Evolutionary conservation across 768 basidiomycete species (phyloP), one percentile per base, ranked within the genome.

Genomic region (Mrakia gelida): DNA sequence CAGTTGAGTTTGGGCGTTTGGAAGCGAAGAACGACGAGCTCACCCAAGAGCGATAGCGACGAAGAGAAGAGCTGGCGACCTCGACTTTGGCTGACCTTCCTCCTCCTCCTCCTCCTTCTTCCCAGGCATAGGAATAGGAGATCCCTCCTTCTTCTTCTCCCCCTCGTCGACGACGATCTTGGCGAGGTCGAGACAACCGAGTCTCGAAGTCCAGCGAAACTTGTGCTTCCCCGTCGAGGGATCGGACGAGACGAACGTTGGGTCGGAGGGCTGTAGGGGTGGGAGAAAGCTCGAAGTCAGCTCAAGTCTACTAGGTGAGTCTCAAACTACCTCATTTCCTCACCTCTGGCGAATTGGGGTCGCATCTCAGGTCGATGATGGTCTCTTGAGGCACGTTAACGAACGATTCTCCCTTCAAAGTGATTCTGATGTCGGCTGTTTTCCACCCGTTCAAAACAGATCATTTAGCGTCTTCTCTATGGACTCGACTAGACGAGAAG

Each of bases 341-440:
- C 54, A 73, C 71, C 71, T 73, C 71, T 18, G 71, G 71, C 1
- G 71, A 49, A 1, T 52, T 26, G 6, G 30, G 52, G 34, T 73
- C 71, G 71, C 71, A 73, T 34, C 34, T 21, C 28, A 73, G 52
- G 8, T 16, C 21, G 52, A 73, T 32, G 23, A 32, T 34, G 13
- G 54, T 34, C 54, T 15, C 15, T 30, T 73, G 71, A 15, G 32
- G n/a, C 3, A 28, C 18, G 52, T 73, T 56, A 15, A 18, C 52
- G 54, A 54, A 73, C 10, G 52, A 34, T 9, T 73, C 71, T 23
- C 71, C 71, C 49, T 54, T 28, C 21, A 73, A 32, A 4, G 52
- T 56, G 71, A 73, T 32, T 54, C 56, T 54, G 71, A 73, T 73
- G 28, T 73, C 52, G 54, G 71, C 71, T 72, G 71, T 28, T 30